Evolutionary conservation across 441 rosid genomes (phyloP).

Genomic region (Aleurites moluccanus): DNA sequence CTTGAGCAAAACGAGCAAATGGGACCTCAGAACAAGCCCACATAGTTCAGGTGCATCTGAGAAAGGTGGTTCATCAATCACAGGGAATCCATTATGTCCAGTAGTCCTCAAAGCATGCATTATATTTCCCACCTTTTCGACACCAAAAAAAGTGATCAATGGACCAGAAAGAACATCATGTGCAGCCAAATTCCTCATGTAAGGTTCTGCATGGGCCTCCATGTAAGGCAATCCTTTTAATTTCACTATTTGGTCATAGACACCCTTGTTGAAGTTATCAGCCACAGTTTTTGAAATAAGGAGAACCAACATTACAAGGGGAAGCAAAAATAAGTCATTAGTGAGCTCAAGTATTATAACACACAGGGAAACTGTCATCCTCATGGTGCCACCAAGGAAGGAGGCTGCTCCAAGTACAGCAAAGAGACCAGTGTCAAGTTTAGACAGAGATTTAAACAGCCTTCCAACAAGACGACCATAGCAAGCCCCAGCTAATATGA

Average conservation of each 20-base stretch:
- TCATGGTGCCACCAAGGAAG: slow-evolving; percentile 88
- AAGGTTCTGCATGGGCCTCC: slow-evolving; percentile 70
- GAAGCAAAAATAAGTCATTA: slow-evolving; percentile 65
- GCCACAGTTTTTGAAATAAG: slow-evolving; percentile 82
- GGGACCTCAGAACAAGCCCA: background rate
- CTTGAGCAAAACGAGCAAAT: slow-evolving; percentile 1
- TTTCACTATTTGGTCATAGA: slow-evolving; percentile 77
- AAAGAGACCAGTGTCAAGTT: slow-evolving; percentile 68
- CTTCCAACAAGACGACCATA: slow-evolving; percentile 77
- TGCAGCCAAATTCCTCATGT: slow-evolving; percentile 79
- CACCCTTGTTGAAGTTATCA: slow-evolving; percentile 67
- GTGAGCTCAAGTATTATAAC: slow-evolving; percentile 80
- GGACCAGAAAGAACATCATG: slow-evolving; percentile 76
- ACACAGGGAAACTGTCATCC: slow-evolving; percentile 79
- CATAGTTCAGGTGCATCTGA: background rate
- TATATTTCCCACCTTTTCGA: slow-evolving; percentile 67
- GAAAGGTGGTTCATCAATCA: slow-evolving; percentile 27
- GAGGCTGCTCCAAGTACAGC: slow-evolving; percentile 92
- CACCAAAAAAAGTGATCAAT: slow-evolving; percentile 54
- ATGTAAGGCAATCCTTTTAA: slow-evolving; percentile 83
- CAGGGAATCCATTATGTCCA: slow-evolving; percentile 80
- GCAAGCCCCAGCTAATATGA: slow-evolving; percentile 73
- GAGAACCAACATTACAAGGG: slow-evolving; percentile 86
- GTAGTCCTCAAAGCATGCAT: slow-evolving; percentile 69
- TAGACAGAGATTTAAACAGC: slow-evolving; percentile 50